Conservation (phyloP, 192 early-diverging fungal genomes). For the Thamnidium elegans region DNA sequence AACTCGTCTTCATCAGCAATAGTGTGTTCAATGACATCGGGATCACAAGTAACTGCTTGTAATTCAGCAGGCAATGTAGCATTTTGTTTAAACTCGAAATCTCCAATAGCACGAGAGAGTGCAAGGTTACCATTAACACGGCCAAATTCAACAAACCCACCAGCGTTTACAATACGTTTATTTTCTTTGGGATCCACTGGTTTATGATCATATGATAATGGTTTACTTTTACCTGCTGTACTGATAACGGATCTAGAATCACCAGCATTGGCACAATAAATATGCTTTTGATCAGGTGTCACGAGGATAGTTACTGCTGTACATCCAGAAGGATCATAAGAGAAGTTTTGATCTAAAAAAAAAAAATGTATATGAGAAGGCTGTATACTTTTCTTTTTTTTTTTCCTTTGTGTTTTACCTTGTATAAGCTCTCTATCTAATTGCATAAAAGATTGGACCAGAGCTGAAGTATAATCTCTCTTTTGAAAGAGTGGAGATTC, state of each 20-base stretch:
- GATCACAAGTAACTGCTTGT: constrained; percentile 91
- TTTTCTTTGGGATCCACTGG: constrained; percentile 84
- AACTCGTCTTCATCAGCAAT: constrained; percentile 82
- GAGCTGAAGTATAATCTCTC: constrained; percentile 69
- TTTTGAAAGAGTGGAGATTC: constrained; percentile 60
- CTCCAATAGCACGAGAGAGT: constrained; percentile 94
- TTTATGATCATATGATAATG: constrained; percentile 94
- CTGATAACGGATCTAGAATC: constrained; percentile 93
- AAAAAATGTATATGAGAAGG: constrained; percentile 10
- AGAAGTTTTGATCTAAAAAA: constrained; percentile 67
- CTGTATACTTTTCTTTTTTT: constrained; percentile 7
- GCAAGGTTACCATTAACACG: constrained; percentile 99
- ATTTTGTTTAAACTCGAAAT: constrained; percentile 98
- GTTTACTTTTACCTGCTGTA: constrained; percentile 66
- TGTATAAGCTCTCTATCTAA: constrained; percentile 76
- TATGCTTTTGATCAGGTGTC: constrained; percentile 68
- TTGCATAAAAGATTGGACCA: constrained; percentile 80
- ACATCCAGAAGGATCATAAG: constrained; percentile 89
- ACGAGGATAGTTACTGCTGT: constrained; percentile 90
- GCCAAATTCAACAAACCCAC: constrained; percentile 98
- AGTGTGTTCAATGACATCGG: constrained; percentile 70
- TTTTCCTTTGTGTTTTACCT: constrained; percentile 43
- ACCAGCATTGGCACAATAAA: constrained; percentile 92
- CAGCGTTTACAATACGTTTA: constrained; percentile 81
- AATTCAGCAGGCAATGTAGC: constrained; percentile 69